Evolutionary conservation across 1,139 yeast species (phyloP).

Genomic region (Sugiyamaella pinicola): DNA sequence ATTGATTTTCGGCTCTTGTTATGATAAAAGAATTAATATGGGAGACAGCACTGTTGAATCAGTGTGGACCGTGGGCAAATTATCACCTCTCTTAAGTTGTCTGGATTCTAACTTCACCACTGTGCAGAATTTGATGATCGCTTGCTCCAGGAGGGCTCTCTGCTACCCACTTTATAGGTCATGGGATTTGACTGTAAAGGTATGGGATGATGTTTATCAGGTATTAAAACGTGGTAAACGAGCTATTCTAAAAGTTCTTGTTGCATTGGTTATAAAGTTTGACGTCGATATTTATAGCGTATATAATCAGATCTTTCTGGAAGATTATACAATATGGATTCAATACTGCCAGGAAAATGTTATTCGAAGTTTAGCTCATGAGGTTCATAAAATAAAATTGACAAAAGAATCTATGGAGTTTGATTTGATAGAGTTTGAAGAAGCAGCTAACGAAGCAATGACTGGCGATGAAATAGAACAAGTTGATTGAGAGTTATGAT

Average conservation of each 20-base stretch:
- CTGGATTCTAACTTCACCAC: conserved; percentile 60
- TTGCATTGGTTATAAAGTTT: conserved; percentile 70
- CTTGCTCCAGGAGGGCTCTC: conserved; percentile 70
- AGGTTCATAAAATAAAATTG: conserved; percentile 45
- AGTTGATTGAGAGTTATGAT: conserved; percentile 3
- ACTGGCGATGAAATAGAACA: conserved; percentile 4
- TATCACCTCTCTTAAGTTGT: conserved; percentile 73
- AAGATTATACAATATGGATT: conserved; percentile 81
- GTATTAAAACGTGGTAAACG: conserved; percentile 70
- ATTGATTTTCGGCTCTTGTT: conserved; percentile 69
- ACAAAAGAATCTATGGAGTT: conserved; percentile 36
- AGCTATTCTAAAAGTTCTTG: conserved; percentile 58
- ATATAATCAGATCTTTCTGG: conserved; percentile 76
- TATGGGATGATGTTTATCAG: conserved; percentile 76
- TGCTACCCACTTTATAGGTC: conserved; percentile 80
- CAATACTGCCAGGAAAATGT: conserved; percentile 56
- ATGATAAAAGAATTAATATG: conserved; percentile 70
- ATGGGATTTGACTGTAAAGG: conserved; percentile 57
- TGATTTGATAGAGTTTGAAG: conserved; percentile 38
- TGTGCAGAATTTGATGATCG: conserved; percentile 56
- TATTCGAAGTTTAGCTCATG: conserved; percentile 67
- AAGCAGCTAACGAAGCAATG: conserved; percentile 26
- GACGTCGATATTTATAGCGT: conserved; percentile 85
- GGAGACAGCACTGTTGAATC: conserved; percentile 86
- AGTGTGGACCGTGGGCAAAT: conserved; percentile 90